Conservation (phyloP, 2,329 filamentous ascomycete genomes). For the Sarocladium oryzae region DNA sequence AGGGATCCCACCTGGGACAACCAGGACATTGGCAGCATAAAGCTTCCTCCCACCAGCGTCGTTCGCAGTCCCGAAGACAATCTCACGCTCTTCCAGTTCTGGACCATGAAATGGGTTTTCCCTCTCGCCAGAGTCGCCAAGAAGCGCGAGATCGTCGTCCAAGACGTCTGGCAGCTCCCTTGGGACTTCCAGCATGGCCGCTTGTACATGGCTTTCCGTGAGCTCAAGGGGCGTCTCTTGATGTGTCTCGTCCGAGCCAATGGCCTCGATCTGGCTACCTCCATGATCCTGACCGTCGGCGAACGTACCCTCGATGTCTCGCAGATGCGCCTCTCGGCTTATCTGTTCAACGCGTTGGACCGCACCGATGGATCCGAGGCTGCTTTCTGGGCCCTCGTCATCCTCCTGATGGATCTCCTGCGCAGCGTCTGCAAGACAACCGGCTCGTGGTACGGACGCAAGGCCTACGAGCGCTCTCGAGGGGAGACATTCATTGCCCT, state of each 20-base stretch:
- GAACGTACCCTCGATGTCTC: slow-evolving; percentile 31
- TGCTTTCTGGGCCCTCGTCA: slow-evolving; percentile 30
- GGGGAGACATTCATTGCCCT: slow-evolving; percentile 53
- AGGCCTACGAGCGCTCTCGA: slow-evolving; percentile 75
- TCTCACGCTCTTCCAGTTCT: slow-evolving; percentile 73
- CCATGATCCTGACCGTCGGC: slow-evolving; percentile 56
- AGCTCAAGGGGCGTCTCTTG: slow-evolving; percentile 66
- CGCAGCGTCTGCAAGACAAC: slow-evolving; percentile 30
- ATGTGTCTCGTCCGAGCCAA: slow-evolving; percentile 67
- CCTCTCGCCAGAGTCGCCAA: slow-evolving; percentile 64
- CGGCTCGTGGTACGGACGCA: slow-evolving; percentile 70
- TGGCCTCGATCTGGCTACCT: slow-evolving; percentile 67
- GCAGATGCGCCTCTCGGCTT: slow-evolving; percentile 31
- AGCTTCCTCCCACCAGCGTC: slow-evolving; percentile 21
- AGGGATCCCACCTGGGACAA: slow-evolving; percentile 28
- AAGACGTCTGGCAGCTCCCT: slow-evolving; percentile 75
- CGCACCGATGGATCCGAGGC: slow-evolving; percentile 21
- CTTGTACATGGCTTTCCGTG: slow-evolving; percentile 68
- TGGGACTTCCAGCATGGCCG: slow-evolving; percentile 76
- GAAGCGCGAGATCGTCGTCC: slow-evolving; percentile 61
- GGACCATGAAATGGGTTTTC: slow-evolving; percentile 76
- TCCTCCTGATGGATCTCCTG: slow-evolving; percentile 25
- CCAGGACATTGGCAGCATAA: slow-evolving; percentile 23
- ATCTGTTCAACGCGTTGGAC: slow-evolving; percentile 29
- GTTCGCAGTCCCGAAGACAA: slow-evolving; percentile 74